phyloP scores from a whole-genome alignment of 202 grass and related monocot species.

The Carex arenaria region DNA sequence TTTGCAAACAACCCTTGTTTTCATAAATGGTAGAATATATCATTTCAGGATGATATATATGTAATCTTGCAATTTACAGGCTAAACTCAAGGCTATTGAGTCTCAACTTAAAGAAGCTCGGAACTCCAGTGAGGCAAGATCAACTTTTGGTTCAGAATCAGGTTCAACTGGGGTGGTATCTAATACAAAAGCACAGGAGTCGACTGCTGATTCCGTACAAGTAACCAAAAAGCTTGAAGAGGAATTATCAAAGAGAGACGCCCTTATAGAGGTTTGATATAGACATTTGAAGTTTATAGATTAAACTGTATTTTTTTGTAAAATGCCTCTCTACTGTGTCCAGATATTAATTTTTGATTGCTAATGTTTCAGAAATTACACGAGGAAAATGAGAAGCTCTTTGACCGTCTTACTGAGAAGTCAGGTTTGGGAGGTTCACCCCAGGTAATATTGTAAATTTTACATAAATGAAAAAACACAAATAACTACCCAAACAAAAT shows the following conservation, averaged over 20 bases:
- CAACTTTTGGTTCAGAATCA: slow-evolving; percentile 75
- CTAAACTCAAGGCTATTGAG: slow-evolving; percentile 82
- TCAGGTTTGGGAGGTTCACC: slow-evolving; percentile 52
- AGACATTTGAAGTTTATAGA: background rate
- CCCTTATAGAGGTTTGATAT: slow-evolving; percentile 85
- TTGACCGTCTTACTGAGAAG: slow-evolving; percentile 82
- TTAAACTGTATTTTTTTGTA: background rate
- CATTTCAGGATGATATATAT: slow-evolving; percentile 7
- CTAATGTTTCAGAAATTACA: slow-evolving; percentile 81
- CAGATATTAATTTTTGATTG: slow-evolving; percentile 19
- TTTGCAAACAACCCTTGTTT: slow-evolving; percentile 9
- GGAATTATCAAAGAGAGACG: slow-evolving; percentile 91
- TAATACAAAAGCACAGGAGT: slow-evolving; percentile 57
- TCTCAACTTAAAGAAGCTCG: slow-evolving; percentile 82
- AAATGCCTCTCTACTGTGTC: slow-evolving; percentile 2
- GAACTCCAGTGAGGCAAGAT: slow-evolving; percentile 82
- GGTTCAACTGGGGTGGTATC: slow-evolving; percentile 58
- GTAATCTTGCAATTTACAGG: slow-evolving; percentile 44
- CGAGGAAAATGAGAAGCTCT: slow-evolving; percentile 95
- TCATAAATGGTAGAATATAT: slow-evolving; percentile 21
- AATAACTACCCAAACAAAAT: background rate
- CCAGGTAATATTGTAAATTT: slow-evolving; percentile 40
- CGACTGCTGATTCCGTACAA: slow-evolving; percentile 68
- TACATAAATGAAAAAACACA: background rate
- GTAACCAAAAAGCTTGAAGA: slow-evolving; percentile 95